Percentiles rank a stretch among this genome's conserved stretches.
Evolutionary conservation across 192 early-diverging fungal species (phyloP).

Genomic region (Dissophora ornata): DNA sequence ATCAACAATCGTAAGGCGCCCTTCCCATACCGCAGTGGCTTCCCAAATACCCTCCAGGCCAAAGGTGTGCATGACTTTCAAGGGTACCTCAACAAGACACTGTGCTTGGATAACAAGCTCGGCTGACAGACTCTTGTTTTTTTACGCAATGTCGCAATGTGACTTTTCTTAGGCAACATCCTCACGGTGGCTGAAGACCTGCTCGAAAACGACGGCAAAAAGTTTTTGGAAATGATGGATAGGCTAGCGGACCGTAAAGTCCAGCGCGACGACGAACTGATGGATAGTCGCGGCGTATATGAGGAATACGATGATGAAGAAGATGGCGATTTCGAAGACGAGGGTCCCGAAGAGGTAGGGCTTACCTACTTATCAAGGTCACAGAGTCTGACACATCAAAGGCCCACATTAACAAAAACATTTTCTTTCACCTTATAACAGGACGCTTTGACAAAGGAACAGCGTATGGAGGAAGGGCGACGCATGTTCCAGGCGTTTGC

Average conservation of each 20-base stretch:
- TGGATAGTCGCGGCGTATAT: conserved; percentile 61
- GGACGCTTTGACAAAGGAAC: conserved; percentile 84
- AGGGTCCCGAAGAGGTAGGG: conserved; percentile 64
- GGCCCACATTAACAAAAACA: not conserved
- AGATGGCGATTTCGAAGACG: conserved; percentile 74
- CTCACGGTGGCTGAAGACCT: conserved; percentile 88
- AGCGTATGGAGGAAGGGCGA: conserved; percentile 91
- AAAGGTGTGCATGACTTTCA: conserved; percentile 67
- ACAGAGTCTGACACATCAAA: too few species aligned
- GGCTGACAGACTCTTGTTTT: not conserved
- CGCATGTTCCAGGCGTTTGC: conserved; percentile 97
- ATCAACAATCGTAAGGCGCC: conserved; percentile 56
- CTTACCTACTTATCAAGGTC: too few species aligned
- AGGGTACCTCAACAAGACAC: too few species aligned
- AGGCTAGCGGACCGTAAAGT: conserved; percentile 90
- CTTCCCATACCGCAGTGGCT: conserved; percentile 63
- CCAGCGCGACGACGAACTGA: conserved; percentile 75
- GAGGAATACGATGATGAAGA: conserved; percentile 67
- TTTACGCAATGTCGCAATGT: not conserved
- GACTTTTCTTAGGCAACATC: conserved; percentile 66
- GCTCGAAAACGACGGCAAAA: conserved; percentile 91
- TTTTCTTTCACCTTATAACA: conserved; percentile 32
- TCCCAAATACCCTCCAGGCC: conserved; percentile 81
- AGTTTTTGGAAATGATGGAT: conserved; percentile 98
- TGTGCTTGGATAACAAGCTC: not conserved